phyloP scores from a whole-genome alignment of 768 basidiomycete genomes.

The Mycena belliarum region DNA sequence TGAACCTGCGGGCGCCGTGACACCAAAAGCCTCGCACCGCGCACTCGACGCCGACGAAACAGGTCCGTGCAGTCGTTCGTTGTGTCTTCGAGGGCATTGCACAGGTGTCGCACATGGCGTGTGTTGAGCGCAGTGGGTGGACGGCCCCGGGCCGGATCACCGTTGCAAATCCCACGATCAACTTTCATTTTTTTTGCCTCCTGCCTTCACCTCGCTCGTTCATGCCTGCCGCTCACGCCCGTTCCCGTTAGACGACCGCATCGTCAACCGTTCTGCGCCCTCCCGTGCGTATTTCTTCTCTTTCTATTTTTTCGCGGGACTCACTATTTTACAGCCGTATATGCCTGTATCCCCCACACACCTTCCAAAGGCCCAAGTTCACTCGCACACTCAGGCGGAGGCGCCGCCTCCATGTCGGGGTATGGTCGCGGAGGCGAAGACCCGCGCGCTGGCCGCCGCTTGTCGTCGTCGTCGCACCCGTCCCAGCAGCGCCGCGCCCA shows the following conservation, averaged over 20 bases:
- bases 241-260: constrained; percentile 10
- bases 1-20: no score
- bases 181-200: background rate
- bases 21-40: no score
- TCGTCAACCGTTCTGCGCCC: background rate
- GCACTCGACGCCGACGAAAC: no score
- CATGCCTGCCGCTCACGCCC: constrained; percentile 7
- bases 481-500: constrained; percentile 1
- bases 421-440: constrained; percentile 9
- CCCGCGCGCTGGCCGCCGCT: constrained; percentile 7
- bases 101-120: no score
- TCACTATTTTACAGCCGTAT: constrained; percentile 13
- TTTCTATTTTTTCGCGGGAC: background rate
- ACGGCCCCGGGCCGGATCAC: no score
- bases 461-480: background rate
- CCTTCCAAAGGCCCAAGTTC: background rate
- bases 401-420: constrained; percentile 7
- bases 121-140: no score
- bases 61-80: no score
- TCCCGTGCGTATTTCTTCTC: background rate
- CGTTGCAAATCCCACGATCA: no score
- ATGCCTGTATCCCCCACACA: constrained; percentile 10
- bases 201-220: constrained; percentile 2
- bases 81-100: no score
- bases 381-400: background rate